Base-by-base conservation (phyloP, 2,329 filamentous ascomycete genomes). In the Fusarium algeriense region DNA sequence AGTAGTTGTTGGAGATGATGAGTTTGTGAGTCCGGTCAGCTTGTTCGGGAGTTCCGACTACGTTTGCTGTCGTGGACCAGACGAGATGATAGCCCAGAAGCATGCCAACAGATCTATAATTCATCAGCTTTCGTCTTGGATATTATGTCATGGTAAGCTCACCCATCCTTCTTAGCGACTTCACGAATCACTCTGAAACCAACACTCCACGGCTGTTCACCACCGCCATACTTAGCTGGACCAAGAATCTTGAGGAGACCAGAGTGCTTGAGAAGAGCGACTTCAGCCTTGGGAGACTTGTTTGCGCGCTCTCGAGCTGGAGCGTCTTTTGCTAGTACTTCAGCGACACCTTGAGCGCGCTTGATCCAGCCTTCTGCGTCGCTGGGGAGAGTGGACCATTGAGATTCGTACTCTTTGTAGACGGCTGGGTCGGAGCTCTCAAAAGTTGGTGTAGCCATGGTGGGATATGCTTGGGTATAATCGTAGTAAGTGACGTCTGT, bases 1-100 rank as follows among this genome's bases (percentile, higher is more conserved):
- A 91, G 78, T 88, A 90, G 76, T 92, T 91, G 79, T 91, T 90
- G 20, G 82, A 78, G 64, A 90, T 85, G 73, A 92, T 89, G 54
- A 86, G 79, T 67, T 89, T 82, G 62, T 90, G 85, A 3, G 84
- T 78, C 20, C 85, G 85, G 17, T 90, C 88, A 20, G 85, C 85
- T 76, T 92, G 90, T 70, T 90, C 87, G 0, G 61, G 35, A 2
- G 34, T 64, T 28, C 61, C 61, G 10, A 64, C 61, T 6, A 64
- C 58, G 14, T 48, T 64, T 28, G 61, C 61, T 4, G 59, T 64
- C 19, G 61, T 56, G 9, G 61, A 63, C 61, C 61, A 64, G 17
- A 62, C 34, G 13, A 64, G 61, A 35, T 64, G 61, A 23, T 64
- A 64, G 15, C 61, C 61, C 2, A 64, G 41, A 28, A 92, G 83